These are phyloP conservation scores for Raddia guianensis DNA, from an alignment of 176 grass and related monocot species.

Conservation along the genomic window DNA sequence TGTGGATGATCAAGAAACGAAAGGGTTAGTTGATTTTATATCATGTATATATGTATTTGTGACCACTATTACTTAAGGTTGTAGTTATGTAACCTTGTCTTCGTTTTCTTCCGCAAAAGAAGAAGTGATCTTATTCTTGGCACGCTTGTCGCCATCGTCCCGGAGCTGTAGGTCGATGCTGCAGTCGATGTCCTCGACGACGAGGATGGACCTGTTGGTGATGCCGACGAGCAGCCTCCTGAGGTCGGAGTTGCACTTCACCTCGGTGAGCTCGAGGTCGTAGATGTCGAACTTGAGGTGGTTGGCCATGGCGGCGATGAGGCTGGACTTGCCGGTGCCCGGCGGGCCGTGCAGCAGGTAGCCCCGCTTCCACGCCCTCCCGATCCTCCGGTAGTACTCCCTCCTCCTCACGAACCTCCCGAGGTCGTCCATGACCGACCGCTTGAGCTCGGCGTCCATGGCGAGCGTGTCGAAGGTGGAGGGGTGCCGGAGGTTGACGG, in stretches of 20 bases:
- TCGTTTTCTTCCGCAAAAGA: constrained; percentile 27
- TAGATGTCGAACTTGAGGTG: constrained; percentile 67
- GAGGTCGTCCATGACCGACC: constrained; percentile 48
- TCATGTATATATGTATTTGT: not conserved
- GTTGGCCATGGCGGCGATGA: constrained; percentile 56
- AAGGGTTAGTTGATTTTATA: not conserved
- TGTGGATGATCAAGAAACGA: not conserved
- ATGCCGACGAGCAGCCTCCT: constrained; percentile 42
- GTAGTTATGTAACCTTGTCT: constrained; percentile 20
- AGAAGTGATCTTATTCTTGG: not conserved
- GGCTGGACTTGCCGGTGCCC: constrained; percentile 52
- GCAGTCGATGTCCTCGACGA: constrained; percentile 61
- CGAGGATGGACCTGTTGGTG: constrained; percentile 54
- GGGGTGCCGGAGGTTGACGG: constrained; percentile 54
- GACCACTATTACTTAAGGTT: not conserved
- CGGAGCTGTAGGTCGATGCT: constrained; percentile 37
- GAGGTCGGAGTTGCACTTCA: constrained; percentile 43
- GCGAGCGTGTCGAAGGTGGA: constrained; percentile 69
- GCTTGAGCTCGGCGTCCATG: constrained; percentile 48
- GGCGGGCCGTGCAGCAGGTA: constrained; percentile 46
- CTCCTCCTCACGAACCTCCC: constrained; percentile 49
- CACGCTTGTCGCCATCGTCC: constrained; percentile 7
- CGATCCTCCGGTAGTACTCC: constrained; percentile 63
- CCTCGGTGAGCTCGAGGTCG: constrained; percentile 57
- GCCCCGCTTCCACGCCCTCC: constrained; percentile 73